Percentiles rank a stretch among this genome's conserved stretches.
Evolutionary conservation across 768 basidiomycete species (phyloP).

Genomic region (Suillus clintonianus): DNA sequence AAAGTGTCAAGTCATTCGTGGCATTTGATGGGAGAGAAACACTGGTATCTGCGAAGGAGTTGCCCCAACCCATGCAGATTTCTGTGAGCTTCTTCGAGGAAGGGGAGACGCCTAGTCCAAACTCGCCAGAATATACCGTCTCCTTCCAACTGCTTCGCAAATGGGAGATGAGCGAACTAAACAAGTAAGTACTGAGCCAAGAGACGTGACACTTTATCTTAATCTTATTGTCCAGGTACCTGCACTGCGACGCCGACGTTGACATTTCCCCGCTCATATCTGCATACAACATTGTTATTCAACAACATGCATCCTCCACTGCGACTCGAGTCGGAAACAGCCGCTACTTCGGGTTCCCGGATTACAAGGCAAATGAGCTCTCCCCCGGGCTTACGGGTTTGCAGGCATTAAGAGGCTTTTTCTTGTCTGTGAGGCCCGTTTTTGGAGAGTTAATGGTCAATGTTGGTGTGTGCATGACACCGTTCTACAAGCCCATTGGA

Average conservation of each 20-base stretch:
- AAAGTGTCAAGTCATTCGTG: slow-evolving; percentile 21
- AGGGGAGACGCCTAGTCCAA: slow-evolving; percentile 28
- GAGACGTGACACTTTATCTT: not conserved
- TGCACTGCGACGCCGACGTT: slow-evolving; percentile 35
- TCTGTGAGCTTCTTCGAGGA: slow-evolving; percentile 33
- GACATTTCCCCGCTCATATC: slow-evolving; percentile 41
- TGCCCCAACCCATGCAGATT: slow-evolving; percentile 31
- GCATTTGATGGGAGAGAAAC: slow-evolving; percentile 40
- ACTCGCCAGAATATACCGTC: slow-evolving; percentile 29
- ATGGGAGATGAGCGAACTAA: slow-evolving; percentile 24
- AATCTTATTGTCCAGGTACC: slow-evolving; percentile 27
- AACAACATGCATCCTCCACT: slow-evolving; percentile 37
- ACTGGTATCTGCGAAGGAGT: slow-evolving; percentile 31
- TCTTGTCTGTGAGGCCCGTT: slow-evolving; percentile 41
- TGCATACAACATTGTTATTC: slow-evolving; percentile 43
- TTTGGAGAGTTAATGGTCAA: slow-evolving; percentile 45
- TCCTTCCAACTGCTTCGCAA: slow-evolving; percentile 30
- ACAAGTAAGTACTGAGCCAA: slow-evolving; percentile 21
- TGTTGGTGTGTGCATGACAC: slow-evolving; percentile 45
- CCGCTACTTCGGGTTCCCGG: slow-evolving; percentile 41
- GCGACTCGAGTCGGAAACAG: slow-evolving; percentile 45
- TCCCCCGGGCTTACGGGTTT: slow-evolving; percentile 33
- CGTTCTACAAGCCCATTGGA: slow-evolving; percentile 40
- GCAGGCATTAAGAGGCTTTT: slow-evolving; percentile 42
- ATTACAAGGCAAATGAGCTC: not conserved